These are phyloP conservation scores for Neurospora cerealis DNA, from an alignment of 495 filamentous ascomycete genomes.

Conservation along the genomic window DNA sequence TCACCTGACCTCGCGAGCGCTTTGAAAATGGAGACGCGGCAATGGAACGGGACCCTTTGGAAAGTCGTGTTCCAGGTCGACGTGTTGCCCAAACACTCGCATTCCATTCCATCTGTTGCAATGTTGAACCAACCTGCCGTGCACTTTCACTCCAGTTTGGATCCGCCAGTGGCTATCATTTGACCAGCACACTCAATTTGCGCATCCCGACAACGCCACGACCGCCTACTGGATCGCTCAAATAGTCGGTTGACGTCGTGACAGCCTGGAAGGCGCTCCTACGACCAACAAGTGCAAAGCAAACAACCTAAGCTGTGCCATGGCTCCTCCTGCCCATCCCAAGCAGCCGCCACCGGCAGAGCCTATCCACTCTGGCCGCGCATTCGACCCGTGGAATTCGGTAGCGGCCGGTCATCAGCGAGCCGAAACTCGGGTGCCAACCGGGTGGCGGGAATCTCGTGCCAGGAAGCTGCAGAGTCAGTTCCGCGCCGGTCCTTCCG, in stretches of 20 bases:
- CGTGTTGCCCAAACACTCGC: not conserved
- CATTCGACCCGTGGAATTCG: conserved; percentile 77
- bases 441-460: conserved; percentile 62
- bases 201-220: not conserved
- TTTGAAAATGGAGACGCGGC: not conserved
- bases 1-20: not conserved
- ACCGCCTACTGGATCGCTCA: not conserved
- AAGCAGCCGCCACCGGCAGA: conserved; percentile 34
- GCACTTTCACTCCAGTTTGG: not conserved
- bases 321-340: conserved; percentile 13
- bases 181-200: not conserved
- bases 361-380: conserved; percentile 29
- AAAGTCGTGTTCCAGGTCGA: not conserved
- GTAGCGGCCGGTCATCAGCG: conserved; percentile 72
- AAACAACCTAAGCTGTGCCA: conserved; percentile 9
- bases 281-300: not conserved
- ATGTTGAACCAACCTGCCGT: not conserved
- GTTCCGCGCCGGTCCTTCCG: conserved; percentile 43
- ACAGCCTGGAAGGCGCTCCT: not conserved
- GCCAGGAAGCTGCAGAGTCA: conserved; percentile 57
- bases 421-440: conserved; percentile 52
- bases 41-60: not conserved
- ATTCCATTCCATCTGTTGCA: not conserved
- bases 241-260: not conserved
- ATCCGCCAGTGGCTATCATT: not conserved